A percentile compares a stretch with the other conserved stretches of the same genome.
These are phyloP conservation scores for Hirsutella rhossiliensis DNA, from an alignment of 2,329 filamentous ascomycete genomes.

Conservation along the genomic window DNA sequence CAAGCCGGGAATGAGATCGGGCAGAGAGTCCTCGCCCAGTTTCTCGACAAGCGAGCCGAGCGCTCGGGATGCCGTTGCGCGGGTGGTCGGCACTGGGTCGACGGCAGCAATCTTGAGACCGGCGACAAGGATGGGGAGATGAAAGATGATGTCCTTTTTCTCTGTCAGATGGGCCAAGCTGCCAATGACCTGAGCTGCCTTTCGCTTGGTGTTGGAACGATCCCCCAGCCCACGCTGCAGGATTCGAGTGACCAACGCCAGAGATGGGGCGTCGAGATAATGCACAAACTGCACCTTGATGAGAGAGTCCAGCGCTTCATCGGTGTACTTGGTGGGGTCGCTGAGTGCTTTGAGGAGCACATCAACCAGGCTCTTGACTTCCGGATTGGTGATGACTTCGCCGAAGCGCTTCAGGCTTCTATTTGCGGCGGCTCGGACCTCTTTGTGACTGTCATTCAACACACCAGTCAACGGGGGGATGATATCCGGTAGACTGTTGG, in stretches of 20 bases:
- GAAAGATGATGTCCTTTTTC: slow-evolving; percentile 81
- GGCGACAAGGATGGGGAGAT: slow-evolving; percentile 84
- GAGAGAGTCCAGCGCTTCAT: slow-evolving; percentile 82
- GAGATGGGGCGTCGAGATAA: slow-evolving; percentile 92
- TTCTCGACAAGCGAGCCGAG: slow-evolving; percentile 96
- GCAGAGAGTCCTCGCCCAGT: slow-evolving; percentile 88
- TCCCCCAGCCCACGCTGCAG: slow-evolving; percentile 85
- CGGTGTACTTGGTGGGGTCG: slow-evolving; percentile 93
- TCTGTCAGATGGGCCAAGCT: slow-evolving; percentile 95
- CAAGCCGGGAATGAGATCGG: slow-evolving; percentile 91
- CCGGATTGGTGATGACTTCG: slow-evolving; percentile 95
- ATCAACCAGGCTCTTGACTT: slow-evolving; percentile 85
- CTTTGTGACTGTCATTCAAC: slow-evolving; percentile 95
- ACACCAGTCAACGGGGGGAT: slow-evolving; percentile 92
- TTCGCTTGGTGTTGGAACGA: slow-evolving; percentile 88
- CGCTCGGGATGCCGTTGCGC: slow-evolving; percentile 90
- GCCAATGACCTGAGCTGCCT: slow-evolving; percentile 94
- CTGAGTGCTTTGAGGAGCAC: slow-evolving; percentile 93
- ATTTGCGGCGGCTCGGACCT: slow-evolving; percentile 85
- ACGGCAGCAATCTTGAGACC: slow-evolving; percentile 83
- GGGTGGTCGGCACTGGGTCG: slow-evolving; percentile 90
- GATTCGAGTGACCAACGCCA: slow-evolving; percentile 90
- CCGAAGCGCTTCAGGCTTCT: slow-evolving; percentile 95
- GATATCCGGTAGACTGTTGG: slow-evolving; percentile 85
- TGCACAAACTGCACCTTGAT: slow-evolving; percentile 99